Base-by-base conservation (phyloP, 345 rosid species). In the Erysimum cheiranthoides region DNA sequence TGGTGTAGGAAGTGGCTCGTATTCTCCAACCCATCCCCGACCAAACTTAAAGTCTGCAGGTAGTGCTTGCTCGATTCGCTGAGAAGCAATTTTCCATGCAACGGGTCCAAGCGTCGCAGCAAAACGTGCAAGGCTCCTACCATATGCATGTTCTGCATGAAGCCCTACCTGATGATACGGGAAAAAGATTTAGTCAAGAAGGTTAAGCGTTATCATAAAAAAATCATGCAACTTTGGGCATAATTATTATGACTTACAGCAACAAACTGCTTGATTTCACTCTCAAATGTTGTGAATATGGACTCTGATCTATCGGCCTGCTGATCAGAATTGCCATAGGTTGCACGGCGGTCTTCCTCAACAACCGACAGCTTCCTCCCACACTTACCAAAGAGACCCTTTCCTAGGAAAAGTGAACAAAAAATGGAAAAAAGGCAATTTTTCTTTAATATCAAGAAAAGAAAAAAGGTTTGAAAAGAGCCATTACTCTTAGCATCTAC, bases 21-120 rank as follows among this genome's bases (percentile, higher is more conserved):
- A 91, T 71, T 91, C 97, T 66, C 87, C 93, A 46, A 91, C 97
- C 97, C 97, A 91, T 31, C 97, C 97, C 51, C 85, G 90, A 52
- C 97, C 97, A 77, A 82, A 91, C 80, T 93, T 86, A 75, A 78
- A 82, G 28, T 87, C 96, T 54, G 81, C 63, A 66, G 93, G 95
- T 59, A 93, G 73, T 72, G 90, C 81, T 80, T 81, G 84, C 80
- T 91, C 89, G 80, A 91, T 89, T 83, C 89, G 81, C 72, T 86
- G 85, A 11, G 95, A 86, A 51, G 97, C 97, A 77, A 86, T 87
- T 74, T 82, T 85, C 97, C 97, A 91, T 45, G 95, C 93, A 62
- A 84, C 70, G 57, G 97, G 93, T 73, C 97, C 95, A 61, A 91
- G 91, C 42, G 89, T 84, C 10, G 91, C 97, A 57, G 97, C 89